These are phyloP conservation scores for Saksenaea vasiformis DNA, from an alignment of 371 early-diverging fungal genomes.

Conservation along the genomic window DNA sequence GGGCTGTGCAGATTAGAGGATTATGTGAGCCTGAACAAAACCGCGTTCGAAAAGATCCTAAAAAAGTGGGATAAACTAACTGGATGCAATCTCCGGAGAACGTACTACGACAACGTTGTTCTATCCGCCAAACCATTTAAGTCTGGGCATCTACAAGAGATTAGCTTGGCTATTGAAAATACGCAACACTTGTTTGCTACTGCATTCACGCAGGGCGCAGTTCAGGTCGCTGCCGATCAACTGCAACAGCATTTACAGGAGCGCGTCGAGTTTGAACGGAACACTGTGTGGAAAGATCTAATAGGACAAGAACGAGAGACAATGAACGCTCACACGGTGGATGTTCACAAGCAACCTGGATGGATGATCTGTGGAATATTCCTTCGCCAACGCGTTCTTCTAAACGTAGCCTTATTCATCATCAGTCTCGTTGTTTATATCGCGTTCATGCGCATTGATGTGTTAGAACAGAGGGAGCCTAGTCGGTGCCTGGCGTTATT, in stretches of 20 bases:
- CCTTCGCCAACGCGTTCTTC: slow-evolving; percentile 1
- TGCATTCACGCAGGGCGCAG: slow-evolving; percentile 47
- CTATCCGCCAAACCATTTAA: slow-evolving; percentile 53
- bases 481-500: slow-evolving; percentile 62
- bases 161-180: slow-evolving; percentile 45
- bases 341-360: slow-evolving; percentile 21
- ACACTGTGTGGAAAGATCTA: slow-evolving; percentile 83
- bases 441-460: slow-evolving; percentile 45
- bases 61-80: slow-evolving; percentile 94
- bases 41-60: slow-evolving; percentile 91
- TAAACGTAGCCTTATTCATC: slow-evolving; percentile 17
- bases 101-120: slow-evolving; percentile 47
- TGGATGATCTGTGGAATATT: slow-evolving; percentile 15
- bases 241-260: slow-evolving; percentile 67
- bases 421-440: slow-evolving; percentile 56
- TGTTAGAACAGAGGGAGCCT: slow-evolving; percentile 61
- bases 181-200: slow-evolving; percentile 56
- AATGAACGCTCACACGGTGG: slow-evolving; percentile 36
- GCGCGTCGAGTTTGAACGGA: slow-evolving; percentile 75
- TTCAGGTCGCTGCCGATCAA: slow-evolving; percentile 53
- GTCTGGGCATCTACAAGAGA: slow-evolving; percentile 29
- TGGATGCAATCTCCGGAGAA: slow-evolving; percentile 39
- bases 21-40: slow-evolving; percentile 85
- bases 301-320: slow-evolving; percentile 67
- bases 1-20: slow-evolving; percentile 74